phyloP scores from a whole-genome alignment of 2,329 filamentous ascomycete species.

The Hyphodiscus sp. region DNA sequence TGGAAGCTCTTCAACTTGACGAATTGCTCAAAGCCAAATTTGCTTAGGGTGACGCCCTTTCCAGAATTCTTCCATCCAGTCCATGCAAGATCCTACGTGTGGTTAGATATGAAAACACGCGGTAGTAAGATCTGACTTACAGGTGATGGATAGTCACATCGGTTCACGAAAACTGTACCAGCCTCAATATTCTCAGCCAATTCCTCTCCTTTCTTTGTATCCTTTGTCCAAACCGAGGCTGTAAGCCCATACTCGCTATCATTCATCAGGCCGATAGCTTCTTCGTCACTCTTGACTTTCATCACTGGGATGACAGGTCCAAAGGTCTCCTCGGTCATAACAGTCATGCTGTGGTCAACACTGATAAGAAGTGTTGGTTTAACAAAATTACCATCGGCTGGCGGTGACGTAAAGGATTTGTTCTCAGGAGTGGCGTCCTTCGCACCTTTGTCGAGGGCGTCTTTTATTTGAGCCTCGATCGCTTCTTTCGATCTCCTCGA shows the following conservation, averaged over 20 bases:
- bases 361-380: conserved; percentile 75
- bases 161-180: conserved; percentile 93
- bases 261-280: conserved; percentile 84
- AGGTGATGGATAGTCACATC: conserved; percentile 85
- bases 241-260: conserved; percentile 91
- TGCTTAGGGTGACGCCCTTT: conserved; percentile 82
- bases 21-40: conserved; percentile 90
- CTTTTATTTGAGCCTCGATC: conserved; percentile 73
- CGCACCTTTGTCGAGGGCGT: conserved; percentile 78
- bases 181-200: conserved; percentile 79
- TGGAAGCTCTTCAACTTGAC: conserved; percentile 96
- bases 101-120: not conserved
- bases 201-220: conserved; percentile 66
- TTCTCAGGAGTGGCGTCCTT: conserved; percentile 80
- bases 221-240: conserved; percentile 96
- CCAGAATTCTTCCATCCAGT: conserved; percentile 97
- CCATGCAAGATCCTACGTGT: conserved; percentile 76
- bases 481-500: conserved; percentile 71
- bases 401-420: conserved; percentile 64
- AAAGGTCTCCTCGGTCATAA: conserved; percentile 95
- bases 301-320: conserved; percentile 87
- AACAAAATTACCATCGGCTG: conserved; percentile 80
- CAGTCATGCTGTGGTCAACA: conserved; percentile 74
- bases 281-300: conserved; percentile 73
- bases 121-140: conserved; percentile 47